These are phyloP conservation scores for Takakia lepidozioides DNA, from an alignment of 225 moss, liverwort and hornwort genomes.

Conservation along the genomic window DNA sequence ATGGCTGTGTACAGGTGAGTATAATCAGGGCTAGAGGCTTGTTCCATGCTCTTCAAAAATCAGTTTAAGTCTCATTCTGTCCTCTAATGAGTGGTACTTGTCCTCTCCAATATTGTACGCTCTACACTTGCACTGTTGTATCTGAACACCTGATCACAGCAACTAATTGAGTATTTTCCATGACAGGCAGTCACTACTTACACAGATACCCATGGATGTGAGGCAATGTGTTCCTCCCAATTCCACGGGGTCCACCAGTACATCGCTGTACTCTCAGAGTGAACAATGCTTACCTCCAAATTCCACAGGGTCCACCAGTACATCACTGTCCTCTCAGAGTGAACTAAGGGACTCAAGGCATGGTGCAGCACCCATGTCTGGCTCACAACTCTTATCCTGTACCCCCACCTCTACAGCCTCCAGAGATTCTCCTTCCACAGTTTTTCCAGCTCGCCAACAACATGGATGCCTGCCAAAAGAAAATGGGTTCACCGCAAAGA, in stretches of 20 bases:
- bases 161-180: not conserved
- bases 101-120: not conserved
- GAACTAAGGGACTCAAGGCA: not conserved
- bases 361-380: not conserved
- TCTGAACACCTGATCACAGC: not conserved
- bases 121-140: not conserved
- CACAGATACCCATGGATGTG: too few relatives aligned
- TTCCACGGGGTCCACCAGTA: too few relatives aligned
- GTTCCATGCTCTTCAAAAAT: not conserved
- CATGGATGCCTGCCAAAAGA: conserved; percentile 18
- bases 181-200: not conserved
- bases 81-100: not conserved
- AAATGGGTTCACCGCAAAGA: conserved; percentile 16
- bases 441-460: conserved; percentile 9
- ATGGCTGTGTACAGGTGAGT: conserved; percentile 59
- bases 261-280: not conserved
- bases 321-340: not conserved
- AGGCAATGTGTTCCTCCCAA: too few relatives aligned
- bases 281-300: too few relatives aligned
- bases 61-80: not conserved
- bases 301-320: too few relatives aligned
- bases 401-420: conserved; percentile 8
- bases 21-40: not conserved
- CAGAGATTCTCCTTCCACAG: conserved; percentile 10
- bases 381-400: not conserved